phyloP scores from a whole-genome alignment of 345 rosid species.

The Limnanthes douglasii region DNA sequence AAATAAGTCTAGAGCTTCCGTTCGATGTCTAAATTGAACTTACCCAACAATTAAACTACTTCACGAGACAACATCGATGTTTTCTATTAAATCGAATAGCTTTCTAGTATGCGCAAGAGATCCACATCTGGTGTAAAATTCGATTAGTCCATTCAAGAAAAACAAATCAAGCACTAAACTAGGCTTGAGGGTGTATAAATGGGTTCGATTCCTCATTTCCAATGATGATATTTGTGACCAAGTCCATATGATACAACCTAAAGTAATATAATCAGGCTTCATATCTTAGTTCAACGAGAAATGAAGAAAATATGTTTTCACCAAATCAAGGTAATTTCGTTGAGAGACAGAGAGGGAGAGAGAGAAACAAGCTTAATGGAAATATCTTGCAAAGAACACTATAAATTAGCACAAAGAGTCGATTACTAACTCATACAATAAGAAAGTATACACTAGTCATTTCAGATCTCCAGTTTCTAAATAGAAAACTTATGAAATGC shows the following conservation, averaged over 20 bases:
- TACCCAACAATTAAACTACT: constrained; percentile 58
- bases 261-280: constrained; percentile 41
- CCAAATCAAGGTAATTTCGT: no score
- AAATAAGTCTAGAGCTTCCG: constrained; percentile 51
- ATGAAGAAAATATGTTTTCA: no score
- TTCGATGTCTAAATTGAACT: constrained; percentile 55
- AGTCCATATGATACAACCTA: constrained; percentile 33
- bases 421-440: no score
- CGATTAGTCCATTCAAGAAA: constrained; percentile 37
- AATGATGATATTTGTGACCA: constrained; percentile 52
- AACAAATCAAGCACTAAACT: constrained; percentile 29
- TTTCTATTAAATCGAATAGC: constrained; percentile 36
- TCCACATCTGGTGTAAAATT: constrained; percentile 74
- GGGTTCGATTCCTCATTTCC: constrained; percentile 49
- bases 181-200: constrained; percentile 31
- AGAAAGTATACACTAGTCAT: no score
- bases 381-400: no score
- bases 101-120: constrained; percentile 26
- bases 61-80: constrained; percentile 60
- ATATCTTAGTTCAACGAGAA: no score
- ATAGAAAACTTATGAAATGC: no score
- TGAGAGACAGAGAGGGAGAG: no score
- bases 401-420: no score
- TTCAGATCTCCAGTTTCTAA: no score
- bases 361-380: no score